phyloP scores from a whole-genome alignment of 176 grass and related monocot genomes.

The Hordeum marinum region DNA sequence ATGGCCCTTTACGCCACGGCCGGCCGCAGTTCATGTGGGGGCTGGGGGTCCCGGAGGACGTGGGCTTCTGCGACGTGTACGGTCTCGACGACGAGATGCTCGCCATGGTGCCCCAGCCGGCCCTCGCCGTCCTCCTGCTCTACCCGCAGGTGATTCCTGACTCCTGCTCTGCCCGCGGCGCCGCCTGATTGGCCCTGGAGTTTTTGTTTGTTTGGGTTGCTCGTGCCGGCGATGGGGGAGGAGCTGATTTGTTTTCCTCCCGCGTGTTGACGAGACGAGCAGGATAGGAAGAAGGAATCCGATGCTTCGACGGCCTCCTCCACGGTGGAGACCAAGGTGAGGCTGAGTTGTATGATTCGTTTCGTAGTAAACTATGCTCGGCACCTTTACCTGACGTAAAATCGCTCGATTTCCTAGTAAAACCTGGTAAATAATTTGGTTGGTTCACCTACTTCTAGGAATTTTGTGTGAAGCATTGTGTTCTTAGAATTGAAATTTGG shows the following conservation, averaged over 20 bases:
- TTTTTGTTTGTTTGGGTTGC: neutral
- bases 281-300: conserved; percentile 37
- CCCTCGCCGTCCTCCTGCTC: conserved; percentile 68
- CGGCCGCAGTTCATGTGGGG: conserved; percentile 72
- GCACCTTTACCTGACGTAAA: neutral
- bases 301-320: conserved; percentile 6
- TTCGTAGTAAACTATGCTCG: neutral
- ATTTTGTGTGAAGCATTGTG: neutral
- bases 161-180: neutral
- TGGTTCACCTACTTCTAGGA: neutral
- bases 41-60: conserved; percentile 54
- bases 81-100: conserved; percentile 83
- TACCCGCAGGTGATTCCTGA: conserved; percentile 54
- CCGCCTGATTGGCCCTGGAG: neutral
- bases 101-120: conserved; percentile 81
- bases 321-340: conserved; percentile 13
- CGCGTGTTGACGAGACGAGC: neutral
- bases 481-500: neutral
- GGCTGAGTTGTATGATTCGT: neutral
- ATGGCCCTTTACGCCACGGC: neutral
- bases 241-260: neutral
- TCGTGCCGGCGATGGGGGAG: neutral
- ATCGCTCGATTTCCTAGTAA: neutral
- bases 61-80: conserved; percentile 83
- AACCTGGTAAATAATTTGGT: neutral